A percentile compares a stretch with the other conserved stretches of the same genome.
phyloP scores from a whole-genome alignment of 2,329 filamentous ascomycete genomes.

The Ceratocystis variospora region DNA sequence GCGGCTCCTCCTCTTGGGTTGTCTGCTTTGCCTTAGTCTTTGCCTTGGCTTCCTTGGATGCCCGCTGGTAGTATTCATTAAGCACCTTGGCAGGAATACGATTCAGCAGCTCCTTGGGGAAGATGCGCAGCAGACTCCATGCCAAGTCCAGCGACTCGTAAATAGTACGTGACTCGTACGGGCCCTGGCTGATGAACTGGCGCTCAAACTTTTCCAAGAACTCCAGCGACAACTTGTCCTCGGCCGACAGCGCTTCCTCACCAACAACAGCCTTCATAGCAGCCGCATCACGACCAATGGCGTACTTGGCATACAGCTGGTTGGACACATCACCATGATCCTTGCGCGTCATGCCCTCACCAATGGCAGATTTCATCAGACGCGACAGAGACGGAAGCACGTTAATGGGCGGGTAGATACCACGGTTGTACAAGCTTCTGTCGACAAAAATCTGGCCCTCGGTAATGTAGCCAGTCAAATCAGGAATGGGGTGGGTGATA shows the following conservation, averaged over 20 bases:
- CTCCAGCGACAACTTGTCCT: conserved; percentile 95
- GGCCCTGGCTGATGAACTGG: conserved; percentile 80
- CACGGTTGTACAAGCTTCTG: conserved; percentile 85
- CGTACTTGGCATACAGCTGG: conserved; percentile 98
- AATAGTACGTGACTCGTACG: conserved; percentile 85
- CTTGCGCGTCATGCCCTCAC: conserved; percentile 88
- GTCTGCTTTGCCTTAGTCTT: conserved; percentile 43
- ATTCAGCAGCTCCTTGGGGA: conserved; percentile 95
- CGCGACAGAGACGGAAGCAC: conserved; percentile 93
- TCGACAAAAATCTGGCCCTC: conserved; percentile 98
- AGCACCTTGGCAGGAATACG: conserved; percentile 75
- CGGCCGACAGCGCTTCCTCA: conserved; percentile 86
- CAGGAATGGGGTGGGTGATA: conserved; percentile 97
- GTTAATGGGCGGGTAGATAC: conserved; percentile 97
- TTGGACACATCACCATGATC: conserved; percentile 98
- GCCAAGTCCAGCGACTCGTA: conserved; percentile 90
- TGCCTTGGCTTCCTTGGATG: conserved; percentile 46
- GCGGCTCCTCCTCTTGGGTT: conserved; percentile 40
- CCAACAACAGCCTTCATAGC: conserved; percentile 99
- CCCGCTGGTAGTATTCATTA: conserved; percentile 68
- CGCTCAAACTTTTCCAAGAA: conserved; percentile 98
- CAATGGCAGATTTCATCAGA: conserved; percentile 99
- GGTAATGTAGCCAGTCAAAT: conserved; percentile 97
- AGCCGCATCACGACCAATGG: conserved; percentile 93
- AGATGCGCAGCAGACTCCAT: conserved; percentile 92